phyloP scores from a whole-genome alignment of 495 filamentous ascomycete species.

The Xylaria longipes region DNA sequence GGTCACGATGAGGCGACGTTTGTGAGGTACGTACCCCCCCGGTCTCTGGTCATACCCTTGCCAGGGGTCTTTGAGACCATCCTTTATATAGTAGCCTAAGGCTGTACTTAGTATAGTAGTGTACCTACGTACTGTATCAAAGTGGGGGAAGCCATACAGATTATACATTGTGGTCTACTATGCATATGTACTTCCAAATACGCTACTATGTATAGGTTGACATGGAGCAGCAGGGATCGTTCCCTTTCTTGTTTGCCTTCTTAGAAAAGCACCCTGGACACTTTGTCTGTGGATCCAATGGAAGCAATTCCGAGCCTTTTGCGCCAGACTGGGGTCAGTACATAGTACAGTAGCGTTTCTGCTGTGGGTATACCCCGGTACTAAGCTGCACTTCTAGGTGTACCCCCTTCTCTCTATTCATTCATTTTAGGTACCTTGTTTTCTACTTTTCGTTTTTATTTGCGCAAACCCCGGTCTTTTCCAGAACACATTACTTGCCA shows the following conservation, averaged over 20 bases:
- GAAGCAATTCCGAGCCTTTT: background rate
- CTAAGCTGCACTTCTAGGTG: background rate
- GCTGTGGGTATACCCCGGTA: background rate
- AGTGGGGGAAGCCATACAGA: background rate
- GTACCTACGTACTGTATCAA: background rate
- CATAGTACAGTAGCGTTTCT: constrained; percentile 1
- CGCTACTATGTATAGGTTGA: background rate
- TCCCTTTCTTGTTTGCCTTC: background rate
- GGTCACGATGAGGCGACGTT: constrained; percentile 18
- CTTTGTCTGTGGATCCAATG: background rate
- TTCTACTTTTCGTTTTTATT: background rate
- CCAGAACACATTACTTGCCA: constrained; percentile 9
- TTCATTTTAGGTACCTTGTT: background rate
- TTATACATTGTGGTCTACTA: background rate
- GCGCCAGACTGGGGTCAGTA: background rate
- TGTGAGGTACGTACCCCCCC: constrained; percentile 10
- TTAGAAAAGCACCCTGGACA: background rate
- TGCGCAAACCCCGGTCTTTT: constrained; percentile 6
- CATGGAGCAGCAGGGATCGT: background rate
- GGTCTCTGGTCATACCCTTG: background rate
- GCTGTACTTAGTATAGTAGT: background rate
- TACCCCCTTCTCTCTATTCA: background rate
- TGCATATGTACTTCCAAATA: constrained; percentile 4
- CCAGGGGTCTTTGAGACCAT: constrained; percentile 5
- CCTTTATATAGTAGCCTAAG: background rate